Percentiles rank a stretch among this genome's conserved stretches.
These are phyloP conservation scores for Sisymbrium irio DNA, from an alignment of 345 rosid species.

Conservation along the genomic window DNA sequence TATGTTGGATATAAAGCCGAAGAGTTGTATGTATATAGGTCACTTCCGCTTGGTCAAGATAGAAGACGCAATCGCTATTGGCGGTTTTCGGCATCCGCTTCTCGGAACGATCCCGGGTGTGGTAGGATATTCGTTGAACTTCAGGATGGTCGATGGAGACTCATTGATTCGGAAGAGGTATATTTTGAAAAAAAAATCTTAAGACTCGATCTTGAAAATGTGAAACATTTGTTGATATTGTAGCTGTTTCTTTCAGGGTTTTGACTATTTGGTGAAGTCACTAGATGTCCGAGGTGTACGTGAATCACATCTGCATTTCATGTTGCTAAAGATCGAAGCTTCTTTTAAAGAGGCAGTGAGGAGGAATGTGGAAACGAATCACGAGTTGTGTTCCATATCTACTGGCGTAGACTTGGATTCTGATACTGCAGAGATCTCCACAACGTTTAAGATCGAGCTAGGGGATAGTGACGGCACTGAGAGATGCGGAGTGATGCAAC, in stretches of 20 bases:
- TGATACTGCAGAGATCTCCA: slow-evolving; percentile 52
- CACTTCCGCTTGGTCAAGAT: slow-evolving; percentile 89
- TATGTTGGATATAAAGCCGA: slow-evolving; percentile 81
- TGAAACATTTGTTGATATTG: background rate
- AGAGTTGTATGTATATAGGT: slow-evolving; percentile 66
- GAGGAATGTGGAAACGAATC: slow-evolving; percentile 27
- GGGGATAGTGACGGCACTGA: slow-evolving; percentile 51
- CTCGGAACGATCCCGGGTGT: slow-evolving; percentile 76
- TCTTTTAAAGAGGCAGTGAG: slow-evolving; percentile 67
- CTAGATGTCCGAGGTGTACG: slow-evolving; percentile 82
- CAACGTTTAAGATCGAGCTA: slow-evolving; percentile 57
- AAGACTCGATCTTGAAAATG: background rate
- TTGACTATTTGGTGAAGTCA: slow-evolving; percentile 57
- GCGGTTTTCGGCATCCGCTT: slow-evolving; percentile 72
- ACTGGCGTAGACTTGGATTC: slow-evolving; percentile 43
- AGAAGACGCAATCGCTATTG: slow-evolving; percentile 88
- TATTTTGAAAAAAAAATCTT: background rate
- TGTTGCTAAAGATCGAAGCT: slow-evolving; percentile 67
- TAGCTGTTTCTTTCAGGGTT: slow-evolving; percentile 49
- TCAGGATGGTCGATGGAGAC: slow-evolving; percentile 70
- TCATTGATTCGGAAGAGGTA: slow-evolving; percentile 83
- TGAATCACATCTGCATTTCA: slow-evolving; percentile 66
- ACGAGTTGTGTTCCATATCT: slow-evolving; percentile 2
- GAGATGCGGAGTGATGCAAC: slow-evolving; percentile 46
- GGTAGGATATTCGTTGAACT: slow-evolving; percentile 86